Base-by-base conservation (phyloP, 257 asterid species). In the Ophiorrhiza pumila region DNA sequence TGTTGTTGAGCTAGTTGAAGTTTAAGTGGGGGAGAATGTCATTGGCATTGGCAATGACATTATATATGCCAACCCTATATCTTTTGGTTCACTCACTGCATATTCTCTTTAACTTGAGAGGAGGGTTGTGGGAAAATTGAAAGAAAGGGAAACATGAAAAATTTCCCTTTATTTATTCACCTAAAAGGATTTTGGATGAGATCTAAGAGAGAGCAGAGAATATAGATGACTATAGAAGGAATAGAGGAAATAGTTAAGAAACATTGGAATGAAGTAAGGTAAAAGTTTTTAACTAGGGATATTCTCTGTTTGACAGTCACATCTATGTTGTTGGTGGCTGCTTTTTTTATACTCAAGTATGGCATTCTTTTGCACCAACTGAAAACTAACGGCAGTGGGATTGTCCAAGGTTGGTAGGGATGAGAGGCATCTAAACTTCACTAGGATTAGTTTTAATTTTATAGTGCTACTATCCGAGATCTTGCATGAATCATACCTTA, bases 241-340 rank as follows among this genome's bases (percentile, higher is more conserved):
- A 29, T 10, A 37, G 20, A n/a, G 42, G 35, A 55, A 10, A 14
- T 34, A 32, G 35, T 10, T 7, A 56, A 9, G 11, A 37, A 39
- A n/a, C 53, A 13, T 10, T 20, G 31, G 18, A 7, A 23, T 34
- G 45, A 37, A 23, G 2, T 2, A 1, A 55, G 18, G 20, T 25
- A 13, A 18, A 41, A 11, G 1, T 8, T 71, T 58, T 59, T 57
- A 34, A 59, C n/a, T 39, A 1, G 2, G 76, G 29, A 43, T 27
- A 71, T 59, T 71, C 50, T 23, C 57, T 43, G 68, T 18, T 71
- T 31, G 47, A 71, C 68, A 43, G 68, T 71, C 68, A 71, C 45
- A 59, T 71, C 76, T 0, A 29, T 31, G 23, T 42, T 71, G 27
- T 35, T 59, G 55, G 58, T 66, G 58, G 57, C 56, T 66, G 14